A percentile compares a stretch with the other conserved stretches of the same genome.
phyloP scores from a whole-genome alignment of 2,329 filamentous ascomycete species.

The Pestalotiopsis sp. region DNA sequence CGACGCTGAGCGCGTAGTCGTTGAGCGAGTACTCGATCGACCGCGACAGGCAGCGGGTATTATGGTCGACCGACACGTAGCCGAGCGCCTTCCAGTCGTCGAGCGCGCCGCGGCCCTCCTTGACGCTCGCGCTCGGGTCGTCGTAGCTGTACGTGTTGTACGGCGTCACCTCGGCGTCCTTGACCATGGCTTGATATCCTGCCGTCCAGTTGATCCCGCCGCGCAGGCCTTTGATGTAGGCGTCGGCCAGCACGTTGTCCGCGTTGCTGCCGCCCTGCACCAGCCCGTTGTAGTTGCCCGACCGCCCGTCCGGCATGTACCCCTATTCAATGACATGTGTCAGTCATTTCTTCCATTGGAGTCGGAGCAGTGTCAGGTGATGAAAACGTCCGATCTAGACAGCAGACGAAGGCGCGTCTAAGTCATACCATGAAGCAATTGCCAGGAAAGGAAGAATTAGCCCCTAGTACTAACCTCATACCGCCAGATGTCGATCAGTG shows the following conservation, averaged over 20 bases:
- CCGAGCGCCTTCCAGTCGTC: constrained; percentile 54
- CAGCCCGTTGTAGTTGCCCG: constrained; percentile 55
- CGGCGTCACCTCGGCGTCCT: constrained; percentile 52
- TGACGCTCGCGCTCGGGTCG: constrained; percentile 49
- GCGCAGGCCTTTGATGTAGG: constrained; percentile 49
- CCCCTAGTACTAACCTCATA: constrained; percentile 30
- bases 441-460: too few species aligned
- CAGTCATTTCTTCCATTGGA: too few species aligned
- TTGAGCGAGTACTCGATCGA: constrained; percentile 55
- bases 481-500: constrained; percentile 55
- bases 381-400: too few species aligned
- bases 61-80: constrained; percentile 49
- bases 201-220: constrained; percentile 40
- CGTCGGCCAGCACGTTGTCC: constrained; percentile 59
- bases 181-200: constrained; percentile 48
- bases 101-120: constrained; percentile 55
- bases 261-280: constrained; percentile 58
- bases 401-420: too few species aligned
- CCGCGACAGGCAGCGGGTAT: constrained; percentile 48
- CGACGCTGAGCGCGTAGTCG: constrained; percentile 55
- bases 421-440: too few species aligned
- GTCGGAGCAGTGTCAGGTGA: too few species aligned
- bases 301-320: constrained; percentile 51
- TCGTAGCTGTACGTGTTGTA: constrained; percentile 45
- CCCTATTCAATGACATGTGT: constrained; percentile 23